These are phyloP conservation scores for Vicia sativa DNA, from an alignment of 306 rosid species.

Conservation along the genomic window DNA sequence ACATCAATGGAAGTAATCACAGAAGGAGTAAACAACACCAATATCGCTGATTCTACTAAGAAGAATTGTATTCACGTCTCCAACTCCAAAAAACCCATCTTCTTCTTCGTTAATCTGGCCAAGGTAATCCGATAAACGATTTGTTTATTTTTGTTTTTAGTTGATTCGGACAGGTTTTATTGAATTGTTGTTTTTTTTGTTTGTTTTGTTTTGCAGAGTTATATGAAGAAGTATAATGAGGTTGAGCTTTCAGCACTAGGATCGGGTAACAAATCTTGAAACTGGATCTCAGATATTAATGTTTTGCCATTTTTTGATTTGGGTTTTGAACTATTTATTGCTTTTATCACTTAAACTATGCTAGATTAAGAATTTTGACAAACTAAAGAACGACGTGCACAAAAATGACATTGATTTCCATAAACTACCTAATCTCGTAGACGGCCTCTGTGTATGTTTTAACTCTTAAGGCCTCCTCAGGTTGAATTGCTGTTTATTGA, in stretches of 20 bases:
- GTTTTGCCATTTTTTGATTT: background rate
- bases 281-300: background rate
- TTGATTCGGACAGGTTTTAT: conserved; percentile 4
- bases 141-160: background rate
- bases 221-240: conserved; percentile 79
- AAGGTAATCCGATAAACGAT: conserved; percentile 42
- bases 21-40: conserved; percentile 56
- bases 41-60: conserved; percentile 54
- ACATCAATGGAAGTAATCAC: conserved; percentile 58
- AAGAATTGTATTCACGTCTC: conserved; percentile 83
- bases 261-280: conserved; percentile 59
- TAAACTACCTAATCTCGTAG: background rate
- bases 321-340: conserved; percentile 12
- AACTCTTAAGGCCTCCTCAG: background rate
- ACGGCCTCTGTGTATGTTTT: background rate
- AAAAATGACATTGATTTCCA: background rate
- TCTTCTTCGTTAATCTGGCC: conserved; percentile 76
- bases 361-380: background rate
- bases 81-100: conserved; percentile 72
- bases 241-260: conserved; percentile 86
- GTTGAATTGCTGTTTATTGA: conserved; percentile 12
- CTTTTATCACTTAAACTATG: conserved; percentile 3
- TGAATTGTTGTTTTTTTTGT: background rate
- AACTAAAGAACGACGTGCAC: background rate
- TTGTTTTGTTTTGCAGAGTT: conserved; percentile 52